phyloP scores from a whole-genome alignment of 1,284 basidiomycete genomes.

The Moniliella sp. region DNA sequence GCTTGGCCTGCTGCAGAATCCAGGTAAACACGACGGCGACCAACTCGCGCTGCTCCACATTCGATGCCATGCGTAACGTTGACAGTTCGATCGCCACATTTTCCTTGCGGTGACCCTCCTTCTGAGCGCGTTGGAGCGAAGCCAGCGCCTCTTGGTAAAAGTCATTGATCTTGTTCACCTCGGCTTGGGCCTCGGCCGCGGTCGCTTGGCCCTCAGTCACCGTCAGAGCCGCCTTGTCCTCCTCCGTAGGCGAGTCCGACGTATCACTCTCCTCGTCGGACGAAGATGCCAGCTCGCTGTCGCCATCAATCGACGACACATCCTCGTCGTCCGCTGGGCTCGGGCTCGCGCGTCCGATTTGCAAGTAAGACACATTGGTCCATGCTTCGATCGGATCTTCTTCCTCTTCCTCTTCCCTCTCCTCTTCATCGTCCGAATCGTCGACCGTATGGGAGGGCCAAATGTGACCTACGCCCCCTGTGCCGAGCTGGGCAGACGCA shows the following conservation, averaged over 20 bases:
- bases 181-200: slow-evolving; percentile 10
- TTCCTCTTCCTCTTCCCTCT: background rate
- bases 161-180: slow-evolving; percentile 38
- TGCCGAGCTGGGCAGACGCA: slow-evolving; percentile 6
- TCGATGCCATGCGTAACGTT: slow-evolving; percentile 77
- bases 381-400: background rate
- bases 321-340: background rate
- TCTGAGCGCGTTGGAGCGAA: slow-evolving; percentile 66
- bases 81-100: slow-evolving; percentile 79
- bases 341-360: background rate
- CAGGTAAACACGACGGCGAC: slow-evolving; percentile 51
- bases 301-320: background rate
- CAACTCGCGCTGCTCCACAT: slow-evolving; percentile 57
- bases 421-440: slow-evolving; percentile 3
- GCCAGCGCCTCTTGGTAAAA: slow-evolving; percentile 55
- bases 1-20: too few species aligned
- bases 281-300: background rate
- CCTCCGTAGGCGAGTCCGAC: background rate
- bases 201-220: slow-evolving; percentile 11
- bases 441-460: slow-evolving; percentile 18
- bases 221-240: slow-evolving; percentile 1
- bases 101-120: slow-evolving; percentile 70
- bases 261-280: background rate
- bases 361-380: background rate
- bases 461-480: slow-evolving; percentile 10